phyloP scores from a whole-genome alignment of 2,329 filamentous ascomycete species.

The Lachnellula subtilissima region DNA sequence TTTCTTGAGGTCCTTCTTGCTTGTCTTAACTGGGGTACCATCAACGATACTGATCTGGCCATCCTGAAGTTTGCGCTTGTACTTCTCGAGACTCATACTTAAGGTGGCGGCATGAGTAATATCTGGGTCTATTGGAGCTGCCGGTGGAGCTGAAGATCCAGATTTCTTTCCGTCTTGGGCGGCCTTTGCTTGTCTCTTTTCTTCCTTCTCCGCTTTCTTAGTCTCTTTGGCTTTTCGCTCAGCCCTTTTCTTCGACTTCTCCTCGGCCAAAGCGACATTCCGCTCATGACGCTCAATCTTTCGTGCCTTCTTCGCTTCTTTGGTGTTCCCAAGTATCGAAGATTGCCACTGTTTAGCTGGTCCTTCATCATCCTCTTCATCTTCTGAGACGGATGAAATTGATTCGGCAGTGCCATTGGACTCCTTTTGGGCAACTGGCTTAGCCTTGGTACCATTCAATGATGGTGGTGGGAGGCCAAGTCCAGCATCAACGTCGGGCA shows the following conservation, averaged over 20 bases:
- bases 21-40: slow-evolving; percentile 61
- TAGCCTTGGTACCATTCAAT: slow-evolving; percentile 22
- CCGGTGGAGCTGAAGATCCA: slow-evolving; percentile 35
- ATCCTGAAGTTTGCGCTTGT: slow-evolving; percentile 72
- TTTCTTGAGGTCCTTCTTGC: slow-evolving; percentile 76
- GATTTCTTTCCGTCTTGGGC: not conserved
- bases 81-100: slow-evolving; percentile 69
- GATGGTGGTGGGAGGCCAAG: slow-evolving; percentile 15
- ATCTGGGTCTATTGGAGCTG: slow-evolving; percentile 37
- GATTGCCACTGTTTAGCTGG: slow-evolving; percentile 15
- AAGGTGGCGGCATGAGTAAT: slow-evolving; percentile 56
- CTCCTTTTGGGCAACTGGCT: slow-evolving; percentile 13
- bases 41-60: slow-evolving; percentile 67
- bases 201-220: slow-evolving; percentile 31
- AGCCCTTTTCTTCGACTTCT: slow-evolving; percentile 38
- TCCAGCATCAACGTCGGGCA: slow-evolving; percentile 24
- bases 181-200: slow-evolving; percentile 34
- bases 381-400: slow-evolving; percentile 7
- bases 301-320: slow-evolving; percentile 25
- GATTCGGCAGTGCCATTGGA: slow-evolving; percentile 6
- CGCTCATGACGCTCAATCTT: slow-evolving; percentile 26
- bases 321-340: slow-evolving; percentile 22
- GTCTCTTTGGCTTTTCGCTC: slow-evolving; percentile 29
- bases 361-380: slow-evolving; percentile 12
- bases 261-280: slow-evolving; percentile 27